A percentile compares a stretch with the other conserved stretches of the same genome.
Evolutionary conservation across 257 asterid species (phyloP).

Genomic region (Solanum megistacrolobum): DNA sequence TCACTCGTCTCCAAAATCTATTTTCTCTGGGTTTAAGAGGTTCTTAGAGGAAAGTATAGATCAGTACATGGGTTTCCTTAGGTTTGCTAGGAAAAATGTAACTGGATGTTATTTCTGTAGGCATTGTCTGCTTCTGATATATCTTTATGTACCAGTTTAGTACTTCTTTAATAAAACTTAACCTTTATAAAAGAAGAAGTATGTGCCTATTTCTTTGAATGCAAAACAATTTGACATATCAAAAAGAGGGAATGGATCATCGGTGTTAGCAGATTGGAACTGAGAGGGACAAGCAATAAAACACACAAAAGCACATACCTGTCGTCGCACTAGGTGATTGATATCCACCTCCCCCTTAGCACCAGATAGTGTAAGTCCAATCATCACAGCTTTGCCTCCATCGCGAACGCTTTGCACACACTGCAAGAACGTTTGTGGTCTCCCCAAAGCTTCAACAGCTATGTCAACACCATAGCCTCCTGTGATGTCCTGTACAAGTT

Average conservation of each 20-base stretch:
- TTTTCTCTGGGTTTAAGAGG: neutral
- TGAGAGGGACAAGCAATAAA: neutral
- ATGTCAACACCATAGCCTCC: conserved; percentile 93
- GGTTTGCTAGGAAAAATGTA: neutral
- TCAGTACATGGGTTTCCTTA: neutral
- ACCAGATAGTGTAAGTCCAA: conserved; percentile 84
- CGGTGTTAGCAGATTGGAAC: neutral
- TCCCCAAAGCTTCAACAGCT: conserved; percentile 95
- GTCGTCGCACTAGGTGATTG: conserved; percentile 92
- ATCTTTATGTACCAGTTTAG: neutral
- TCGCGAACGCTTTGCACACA: conserved; percentile 85
- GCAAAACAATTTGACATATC: neutral
- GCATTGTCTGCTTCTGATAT: neutral
- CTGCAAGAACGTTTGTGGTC: conserved; percentile 68
- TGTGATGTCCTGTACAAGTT: conserved; percentile 64
- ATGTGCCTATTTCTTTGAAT: neutral
- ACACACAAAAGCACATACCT: conserved; percentile 33
- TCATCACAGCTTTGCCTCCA: conserved; percentile 99
- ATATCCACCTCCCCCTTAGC: conserved; percentile 93
- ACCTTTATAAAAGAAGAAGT: neutral
- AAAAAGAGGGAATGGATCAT: neutral
- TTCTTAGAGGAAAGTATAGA: neutral
- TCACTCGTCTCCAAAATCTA: neutral
- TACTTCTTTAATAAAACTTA: neutral
- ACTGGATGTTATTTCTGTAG: neutral